Base-by-base conservation (phyloP, 2,329 filamentous ascomycete species). In the Colletotrichum costaricense region DNA sequence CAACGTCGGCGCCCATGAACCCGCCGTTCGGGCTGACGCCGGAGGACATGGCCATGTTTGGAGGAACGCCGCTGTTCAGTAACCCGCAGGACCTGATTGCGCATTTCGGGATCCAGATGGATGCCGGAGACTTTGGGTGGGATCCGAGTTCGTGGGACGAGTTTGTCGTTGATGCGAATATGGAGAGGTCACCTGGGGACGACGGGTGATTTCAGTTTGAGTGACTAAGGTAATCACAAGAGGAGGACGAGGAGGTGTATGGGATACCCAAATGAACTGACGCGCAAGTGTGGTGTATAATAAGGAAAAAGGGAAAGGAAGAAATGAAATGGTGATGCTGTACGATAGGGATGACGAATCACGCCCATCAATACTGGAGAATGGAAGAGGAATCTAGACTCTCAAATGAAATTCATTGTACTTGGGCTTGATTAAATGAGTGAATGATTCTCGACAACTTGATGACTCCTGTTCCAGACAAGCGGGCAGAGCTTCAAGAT, bases 81-180 rank as follows among this genome's bases (percentile, higher is more conserved):
- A 26, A 78, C 75, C 62, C 49, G 77, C 74, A 80, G 60, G 66
- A 78, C 77, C 67, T 79, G 77, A 62, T 70, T 16, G 58, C 64
- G 22, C 66, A 79, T 75, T 67, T 76, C 70, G 54, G 66, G 66
- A 52, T 76, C 28, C 76, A 76, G 42, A 56, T 75, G 16, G 75
- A 69, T 9, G 67, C 64, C 3, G 75, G 76, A 7, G 67, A 74
- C 14, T 63, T 68, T 6, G 63, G 73, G 59, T 80, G 79, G 79
- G 80, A 82, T 42, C 82, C 81, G 84, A 79, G 80, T 59, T 80
- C 81, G 12, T 87, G 85, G 85, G 84, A 84, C 73, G 85, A 87
- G 35, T 87, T 87, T 74, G 78, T 86, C 54, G 78, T 78, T 42
- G 85, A 86, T 63, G 82, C 84, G 5, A 80, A 81, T 54, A 79